phyloP scores from a whole-genome alignment of 2,329 filamentous ascomycete genomes.

The Xylariales sp. region DNA sequence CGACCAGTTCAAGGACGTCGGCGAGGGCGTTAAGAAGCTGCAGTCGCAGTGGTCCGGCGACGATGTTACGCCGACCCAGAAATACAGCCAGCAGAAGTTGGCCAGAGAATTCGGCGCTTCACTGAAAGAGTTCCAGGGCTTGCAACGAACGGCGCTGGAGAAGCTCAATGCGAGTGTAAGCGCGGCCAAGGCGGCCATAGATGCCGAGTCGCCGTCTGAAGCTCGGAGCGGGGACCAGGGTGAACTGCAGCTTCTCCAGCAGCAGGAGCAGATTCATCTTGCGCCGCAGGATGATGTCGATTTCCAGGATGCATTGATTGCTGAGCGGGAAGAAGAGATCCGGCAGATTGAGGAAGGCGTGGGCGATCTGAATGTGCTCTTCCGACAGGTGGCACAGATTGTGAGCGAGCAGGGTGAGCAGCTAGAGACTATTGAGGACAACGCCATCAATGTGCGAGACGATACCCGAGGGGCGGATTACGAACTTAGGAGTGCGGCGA shows the following conservation, averaged over 20 bases:
- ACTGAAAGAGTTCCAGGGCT: constrained; percentile 82
- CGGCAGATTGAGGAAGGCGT: constrained; percentile 96
- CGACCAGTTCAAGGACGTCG: constrained; percentile 82
- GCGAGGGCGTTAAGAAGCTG: constrained; percentile 89
- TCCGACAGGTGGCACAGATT: constrained; percentile 96
- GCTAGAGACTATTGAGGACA: constrained; percentile 81
- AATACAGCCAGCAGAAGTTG: constrained; percentile 93
- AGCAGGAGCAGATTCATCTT: constrained; percentile 73
- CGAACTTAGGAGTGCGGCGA: constrained; percentile 78
- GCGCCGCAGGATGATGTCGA: constrained; percentile 93
- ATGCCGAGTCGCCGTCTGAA: constrained; percentile 41
- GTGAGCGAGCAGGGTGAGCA: constrained; percentile 89
- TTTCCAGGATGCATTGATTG: constrained; percentile 92
- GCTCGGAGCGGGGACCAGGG: constrained; percentile 30
- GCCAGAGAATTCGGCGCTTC: constrained; percentile 88
- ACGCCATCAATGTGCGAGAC: constrained; percentile 76
- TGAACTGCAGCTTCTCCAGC: constrained; percentile 47
- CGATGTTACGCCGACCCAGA: constrained; percentile 68
- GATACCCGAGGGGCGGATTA: constrained; percentile 81
- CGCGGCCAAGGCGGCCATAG: constrained; percentile 75
- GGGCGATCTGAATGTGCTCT: constrained; percentile 91
- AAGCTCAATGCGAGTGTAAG: constrained; percentile 85
- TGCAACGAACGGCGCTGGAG: constrained; percentile 87
- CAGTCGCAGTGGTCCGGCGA: constrained; percentile 65
- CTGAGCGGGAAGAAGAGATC: constrained; percentile 95